Conservation (phyloP, 345 rosid genomes). For the Boechera divaricarpa region DNA sequence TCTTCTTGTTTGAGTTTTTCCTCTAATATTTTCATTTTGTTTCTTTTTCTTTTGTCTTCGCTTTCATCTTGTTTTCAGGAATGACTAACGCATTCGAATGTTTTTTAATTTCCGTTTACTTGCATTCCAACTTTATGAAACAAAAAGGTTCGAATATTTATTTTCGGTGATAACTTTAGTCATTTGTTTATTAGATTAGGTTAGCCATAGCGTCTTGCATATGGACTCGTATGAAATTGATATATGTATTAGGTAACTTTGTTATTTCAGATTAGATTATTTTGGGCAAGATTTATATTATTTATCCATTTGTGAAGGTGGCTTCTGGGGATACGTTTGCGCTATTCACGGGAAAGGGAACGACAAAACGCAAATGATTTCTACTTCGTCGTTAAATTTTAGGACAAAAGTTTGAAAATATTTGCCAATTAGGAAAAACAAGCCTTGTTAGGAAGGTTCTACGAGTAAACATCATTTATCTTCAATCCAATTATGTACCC, state of each 20-base stretch:
- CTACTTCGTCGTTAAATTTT: not conserved
- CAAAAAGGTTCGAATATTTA: too few relatives aligned
- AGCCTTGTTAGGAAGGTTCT: not conserved
- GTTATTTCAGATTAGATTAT: constrained; percentile 17
- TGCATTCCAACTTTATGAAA: not conserved
- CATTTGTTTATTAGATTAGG: constrained; percentile 29
- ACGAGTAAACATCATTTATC: not conserved
- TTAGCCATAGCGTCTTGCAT: constrained; percentile 2
- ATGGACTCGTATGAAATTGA: constrained; percentile 2
- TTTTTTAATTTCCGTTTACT: not conserved
- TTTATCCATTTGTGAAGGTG: not conserved
- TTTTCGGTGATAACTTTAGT: not conserved
- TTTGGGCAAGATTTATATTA: not conserved
- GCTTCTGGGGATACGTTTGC: constrained; percentile 21
- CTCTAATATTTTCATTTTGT: constrained; percentile 25
- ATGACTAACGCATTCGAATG: constrained; percentile 1
- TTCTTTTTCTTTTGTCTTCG: constrained; percentile 14
- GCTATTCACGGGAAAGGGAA: constrained; percentile 23
- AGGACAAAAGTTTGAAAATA: not conserved
- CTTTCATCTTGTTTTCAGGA: constrained; percentile 30
- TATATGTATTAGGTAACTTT: constrained; percentile 36
- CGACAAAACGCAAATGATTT: not conserved
- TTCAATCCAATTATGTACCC: not conserved
- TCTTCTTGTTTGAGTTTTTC: not conserved
- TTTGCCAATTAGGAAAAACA: not conserved